Evolutionary conservation across 352 stramenopile species (phyloP).

Genomic region (Pythium periplocum): DNA sequence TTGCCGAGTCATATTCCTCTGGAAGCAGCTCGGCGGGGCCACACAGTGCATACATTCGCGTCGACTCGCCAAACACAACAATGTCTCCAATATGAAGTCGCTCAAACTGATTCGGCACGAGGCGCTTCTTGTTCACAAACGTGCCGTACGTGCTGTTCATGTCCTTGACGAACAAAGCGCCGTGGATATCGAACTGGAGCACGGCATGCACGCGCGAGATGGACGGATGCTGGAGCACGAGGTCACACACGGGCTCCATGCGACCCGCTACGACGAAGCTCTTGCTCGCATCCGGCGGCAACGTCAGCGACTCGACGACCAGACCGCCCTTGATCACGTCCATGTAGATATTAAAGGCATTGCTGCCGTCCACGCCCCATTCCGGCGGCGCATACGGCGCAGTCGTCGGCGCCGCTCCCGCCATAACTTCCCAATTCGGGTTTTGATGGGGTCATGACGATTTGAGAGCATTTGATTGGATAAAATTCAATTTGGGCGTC

Average conservation of each 20-base stretch:
- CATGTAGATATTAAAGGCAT: constrained; percentile 49
- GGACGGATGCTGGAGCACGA: constrained; percentile 68
- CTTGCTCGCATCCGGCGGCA: constrained; percentile 23
- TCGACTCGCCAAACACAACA: constrained; percentile 85
- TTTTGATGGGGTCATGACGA: no score
- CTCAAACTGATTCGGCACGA: constrained; percentile 38
- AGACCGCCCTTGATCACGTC: constrained; percentile 68
- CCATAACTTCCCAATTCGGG: no score
- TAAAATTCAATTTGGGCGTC: no score
- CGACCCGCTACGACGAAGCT: constrained; percentile 53
- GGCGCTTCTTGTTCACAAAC: constrained; percentile 79
- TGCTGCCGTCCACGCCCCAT: constrained; percentile 41
- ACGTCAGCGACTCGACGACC: constrained; percentile 35
- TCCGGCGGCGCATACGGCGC: constrained; percentile 36
- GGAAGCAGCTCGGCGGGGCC: constrained; percentile 62
- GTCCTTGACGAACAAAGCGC: constrained; percentile 71
- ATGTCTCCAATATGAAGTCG: constrained; percentile 79
- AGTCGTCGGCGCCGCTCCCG: background rate
- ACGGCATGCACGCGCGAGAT: constrained; percentile 72
- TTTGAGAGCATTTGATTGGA: no score
- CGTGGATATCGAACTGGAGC: constrained; percentile 62
- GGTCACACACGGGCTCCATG: constrained; percentile 58
- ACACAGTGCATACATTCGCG: constrained; percentile 71
- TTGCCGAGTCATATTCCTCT: constrained; percentile 69
- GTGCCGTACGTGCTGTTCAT: constrained; percentile 78